A percentile compares a stretch with the other conserved stretches of the same genome.
These are phyloP conservation scores for Chaetomium sp. DNA, from an alignment of 2,329 filamentous ascomycete genomes.

Conservation along the genomic window DNA sequence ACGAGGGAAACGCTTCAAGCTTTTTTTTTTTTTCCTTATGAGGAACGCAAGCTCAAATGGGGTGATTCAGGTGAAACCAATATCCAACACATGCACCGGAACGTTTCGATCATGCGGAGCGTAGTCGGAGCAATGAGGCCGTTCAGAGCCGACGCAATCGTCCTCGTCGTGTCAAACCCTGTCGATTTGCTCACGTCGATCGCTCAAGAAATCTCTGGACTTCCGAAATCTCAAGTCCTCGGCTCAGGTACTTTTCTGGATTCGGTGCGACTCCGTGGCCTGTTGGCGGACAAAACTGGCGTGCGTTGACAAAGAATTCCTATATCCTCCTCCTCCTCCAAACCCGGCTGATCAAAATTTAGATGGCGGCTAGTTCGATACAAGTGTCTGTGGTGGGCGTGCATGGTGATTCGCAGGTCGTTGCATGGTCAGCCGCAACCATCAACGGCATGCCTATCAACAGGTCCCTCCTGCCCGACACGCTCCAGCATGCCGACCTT, in stretches of 20 bases:
- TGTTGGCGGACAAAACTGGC: conserved; percentile 30
- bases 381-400: conserved; percentile 11
- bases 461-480: background rate
- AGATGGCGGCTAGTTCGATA: conserved; percentile 11
- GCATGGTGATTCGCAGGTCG: conserved; percentile 7
- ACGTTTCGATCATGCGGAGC: conserved; percentile 41
- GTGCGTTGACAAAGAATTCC: background rate
- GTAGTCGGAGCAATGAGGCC: conserved; percentile 43
- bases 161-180: conserved; percentile 48
- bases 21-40: background rate
- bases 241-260: conserved; percentile 50
- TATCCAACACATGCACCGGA: conserved; percentile 34
- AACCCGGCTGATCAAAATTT: background rate
- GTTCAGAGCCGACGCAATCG: conserved; percentile 40
- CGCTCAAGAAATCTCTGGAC: conserved; percentile 39
- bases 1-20: background rate
- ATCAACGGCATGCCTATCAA: conserved; percentile 12
- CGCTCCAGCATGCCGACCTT: conserved; percentile 31
- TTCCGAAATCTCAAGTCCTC: conserved; percentile 43
- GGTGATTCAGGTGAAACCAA: conserved; percentile 3
- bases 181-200: conserved; percentile 49
- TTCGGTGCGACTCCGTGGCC: conserved; percentile 41
- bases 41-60: background rate
- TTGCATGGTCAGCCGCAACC: conserved; percentile 13
- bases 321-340: no score